Evolutionary conservation across 1,284 basidiomycete genomes (phyloP).

Genomic region (Termitomyces sp.): DNA sequence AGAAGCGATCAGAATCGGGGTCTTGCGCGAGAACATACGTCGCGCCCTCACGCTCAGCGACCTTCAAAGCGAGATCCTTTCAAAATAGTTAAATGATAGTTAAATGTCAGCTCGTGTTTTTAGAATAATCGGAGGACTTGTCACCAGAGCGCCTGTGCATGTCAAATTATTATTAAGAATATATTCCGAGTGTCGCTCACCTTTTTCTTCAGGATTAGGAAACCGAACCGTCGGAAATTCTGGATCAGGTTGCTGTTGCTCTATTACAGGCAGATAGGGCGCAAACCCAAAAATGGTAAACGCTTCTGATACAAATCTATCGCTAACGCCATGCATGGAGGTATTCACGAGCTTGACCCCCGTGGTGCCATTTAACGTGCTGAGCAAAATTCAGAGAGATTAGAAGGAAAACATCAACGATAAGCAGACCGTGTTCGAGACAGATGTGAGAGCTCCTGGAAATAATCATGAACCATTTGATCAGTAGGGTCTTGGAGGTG

Average conservation of each 20-base stretch:
- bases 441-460: conserved; percentile 41
- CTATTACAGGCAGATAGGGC: conserved; percentile 53
- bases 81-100: neutral
- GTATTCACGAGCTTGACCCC: conserved; percentile 69
- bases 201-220: conserved; percentile 87
- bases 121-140: neutral
- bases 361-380: conserved; percentile 27
- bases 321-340: conserved; percentile 83
- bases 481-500: conserved; percentile 55
- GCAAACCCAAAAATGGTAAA: conserved; percentile 57
- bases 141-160: conserved; percentile 51
- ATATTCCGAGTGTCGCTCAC: conserved; percentile 28
- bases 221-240: conserved; percentile 80
- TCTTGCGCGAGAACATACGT: conserved; percentile 78
- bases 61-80: conserved; percentile 65
- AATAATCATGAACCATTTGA: conserved; percentile 58
- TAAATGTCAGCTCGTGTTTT: neutral
- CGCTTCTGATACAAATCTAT: conserved; percentile 53
- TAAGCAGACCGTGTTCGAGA: conserved; percentile 38
- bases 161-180: neutral
- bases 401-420: neutral
- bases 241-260: conserved; percentile 70
- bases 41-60: conserved; percentile 48
- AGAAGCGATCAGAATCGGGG: conserved; percentile 80
- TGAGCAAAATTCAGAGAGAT: conserved; percentile 16